Base-by-base conservation (phyloP, 2,329 filamentous ascomycete genomes). In the Trichoderma afroharzianum region DNA sequence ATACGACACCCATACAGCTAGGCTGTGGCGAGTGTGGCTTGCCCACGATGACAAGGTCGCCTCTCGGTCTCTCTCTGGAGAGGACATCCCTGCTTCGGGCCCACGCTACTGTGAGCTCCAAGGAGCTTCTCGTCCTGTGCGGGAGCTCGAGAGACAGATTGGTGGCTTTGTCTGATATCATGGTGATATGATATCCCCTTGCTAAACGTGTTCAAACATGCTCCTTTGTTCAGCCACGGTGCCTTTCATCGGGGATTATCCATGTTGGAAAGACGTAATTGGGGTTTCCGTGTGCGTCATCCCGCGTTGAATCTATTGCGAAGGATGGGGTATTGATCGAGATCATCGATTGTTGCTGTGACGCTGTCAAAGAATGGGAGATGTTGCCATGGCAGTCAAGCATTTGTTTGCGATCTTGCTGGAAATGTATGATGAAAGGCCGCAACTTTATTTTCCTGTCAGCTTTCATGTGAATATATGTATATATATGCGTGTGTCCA, bases 91-190 rank as follows among this genome's bases (percentile, higher is more conserved):
- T 68, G 64, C 43, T 24, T 30, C 5, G 32, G 11, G 26, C 55
- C n/a, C 55, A 12, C 66, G 7, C 53, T 61, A 47, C 55, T 6
- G 9, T 59, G 33, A 47, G 55, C 55, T 18, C 30, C 55, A 57
- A 43, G 28, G 26, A 50, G 36, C 26, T 68, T 33, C 28, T 11
- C 55, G 6, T 28, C 66, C 53, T 61, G 58, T 68, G 6, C 21
- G 12, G 9, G 26, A 47, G 55, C 66, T 68, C n/a, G 14, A 32
- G 18, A 24, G 26, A 36, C n/a, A 30, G 21, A 26, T 39, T 30
- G 11, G 55, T 68, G 66, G 55, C 55, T 59, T 47, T 59, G 66
- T 61, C 66, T 68, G 66, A 68, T 68, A 68, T 68, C 66, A 68
- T 68, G 59, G 66, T 68, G 66, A 68, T 68, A 61, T 68, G 66